These are phyloP conservation scores for Orbilia javanica DNA, from an alignment of 2,329 filamentous ascomycete genomes.

Conservation along the genomic window DNA sequence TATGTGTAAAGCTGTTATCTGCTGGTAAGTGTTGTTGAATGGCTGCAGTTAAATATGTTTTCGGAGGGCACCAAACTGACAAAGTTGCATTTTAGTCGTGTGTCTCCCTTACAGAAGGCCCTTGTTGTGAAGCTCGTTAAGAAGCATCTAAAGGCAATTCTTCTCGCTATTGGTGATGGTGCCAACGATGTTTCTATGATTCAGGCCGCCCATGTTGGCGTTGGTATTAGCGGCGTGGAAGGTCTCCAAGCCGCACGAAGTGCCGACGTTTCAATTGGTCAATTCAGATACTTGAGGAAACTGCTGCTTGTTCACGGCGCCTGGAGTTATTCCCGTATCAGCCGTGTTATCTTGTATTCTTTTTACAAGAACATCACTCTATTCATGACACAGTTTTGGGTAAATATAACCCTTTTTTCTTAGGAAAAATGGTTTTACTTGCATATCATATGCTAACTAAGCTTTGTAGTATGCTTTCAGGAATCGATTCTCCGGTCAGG, in stretches of 20 bases:
- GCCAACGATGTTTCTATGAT: constrained; percentile 99
- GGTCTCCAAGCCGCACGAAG: constrained; percentile 95
- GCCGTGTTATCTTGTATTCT: constrained; percentile 96
- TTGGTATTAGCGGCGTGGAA: constrained; percentile 96
- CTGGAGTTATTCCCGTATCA: constrained; percentile 97
- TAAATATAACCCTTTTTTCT: constrained; percentile 68
- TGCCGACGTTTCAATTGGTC: constrained; percentile 93
- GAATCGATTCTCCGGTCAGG: constrained; percentile 96
- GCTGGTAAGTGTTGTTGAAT: constrained; percentile 70
- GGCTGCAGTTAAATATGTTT: neutral
- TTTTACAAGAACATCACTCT: constrained; percentile 99
- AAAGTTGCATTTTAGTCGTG: constrained; percentile 73
- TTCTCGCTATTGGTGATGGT: constrained; percentile 95
- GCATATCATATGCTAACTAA: neutral
- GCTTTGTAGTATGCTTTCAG: constrained; percentile 85
- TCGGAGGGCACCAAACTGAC: constrained; percentile 44
- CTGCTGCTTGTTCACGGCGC: constrained; percentile 93
- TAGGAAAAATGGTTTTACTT: neutral
- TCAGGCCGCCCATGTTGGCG: constrained; percentile 95
- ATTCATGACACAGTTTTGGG: constrained; percentile 99
- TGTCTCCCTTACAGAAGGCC: constrained; percentile 96
- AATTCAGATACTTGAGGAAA: constrained; percentile 95
- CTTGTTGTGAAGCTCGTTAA: constrained; percentile 98
- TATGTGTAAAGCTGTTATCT: constrained; percentile 98
- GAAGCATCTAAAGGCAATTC: constrained; percentile 88